A percentile compares a stretch with the other conserved stretches of the same genome.
phyloP scores from a whole-genome alignment of 768 basidiomycete species.

The Sutorius australiensis region DNA sequence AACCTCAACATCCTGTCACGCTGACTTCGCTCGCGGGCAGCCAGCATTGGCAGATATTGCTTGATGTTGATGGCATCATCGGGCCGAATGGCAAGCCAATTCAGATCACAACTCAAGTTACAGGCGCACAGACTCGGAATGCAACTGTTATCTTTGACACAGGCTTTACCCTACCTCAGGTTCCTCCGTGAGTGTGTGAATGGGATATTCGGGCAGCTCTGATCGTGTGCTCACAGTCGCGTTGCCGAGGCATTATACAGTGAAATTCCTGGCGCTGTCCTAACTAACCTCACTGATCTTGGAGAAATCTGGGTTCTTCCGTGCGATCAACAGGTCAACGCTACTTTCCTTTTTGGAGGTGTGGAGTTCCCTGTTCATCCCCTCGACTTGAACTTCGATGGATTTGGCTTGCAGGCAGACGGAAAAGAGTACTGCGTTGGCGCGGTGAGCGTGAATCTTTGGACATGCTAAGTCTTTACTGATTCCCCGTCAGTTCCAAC shows the following conservation, averaged over 20 bases:
- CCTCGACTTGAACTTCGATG: conserved; percentile 47
- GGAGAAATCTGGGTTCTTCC: conserved; percentile 59
- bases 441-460: conserved; percentile 35
- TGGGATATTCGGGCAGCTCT: conserved; percentile 12
- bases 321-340: conserved; percentile 59
- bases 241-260: conserved; percentile 63
- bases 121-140: conserved; percentile 40
- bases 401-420: conserved; percentile 10
- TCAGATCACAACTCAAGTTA: conserved; percentile 43
- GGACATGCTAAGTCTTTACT: background rate
- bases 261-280: conserved; percentile 49
- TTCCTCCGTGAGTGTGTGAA: conserved; percentile 41
- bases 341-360: conserved; percentile 62
- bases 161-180: conserved; percentile 65
- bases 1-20: conserved; percentile 51
- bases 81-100: conserved; percentile 57
- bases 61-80: conserved; percentile 59
- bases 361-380: conserved; percentile 60
- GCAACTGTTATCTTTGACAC: conserved; percentile 65
- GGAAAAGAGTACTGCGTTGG: conserved; percentile 37
- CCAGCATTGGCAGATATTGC: conserved; percentile 64
- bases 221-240: conserved; percentile 30
- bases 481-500: conserved; percentile 55
- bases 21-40: conserved; percentile 34
- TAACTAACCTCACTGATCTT: conserved; percentile 35